These are phyloP conservation scores for Glarea lozoyensis DNA, from an alignment of 495 filamentous ascomycete species.

Conservation along the genomic window DNA sequence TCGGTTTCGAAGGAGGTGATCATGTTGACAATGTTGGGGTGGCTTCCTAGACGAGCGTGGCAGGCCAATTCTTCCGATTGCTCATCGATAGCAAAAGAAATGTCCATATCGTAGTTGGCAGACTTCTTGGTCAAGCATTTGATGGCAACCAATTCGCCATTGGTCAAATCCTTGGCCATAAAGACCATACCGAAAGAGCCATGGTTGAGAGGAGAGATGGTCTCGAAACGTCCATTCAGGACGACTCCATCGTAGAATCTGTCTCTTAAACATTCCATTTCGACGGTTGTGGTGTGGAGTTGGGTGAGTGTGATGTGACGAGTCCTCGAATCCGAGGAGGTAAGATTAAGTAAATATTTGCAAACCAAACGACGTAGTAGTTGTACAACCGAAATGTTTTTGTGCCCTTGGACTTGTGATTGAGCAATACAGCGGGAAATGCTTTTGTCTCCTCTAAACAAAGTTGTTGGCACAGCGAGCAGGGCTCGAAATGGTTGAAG, in stretches of 20 bases:
- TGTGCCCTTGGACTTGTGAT: slow-evolving; percentile 23
- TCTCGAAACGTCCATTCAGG: slow-evolving; percentile 79
- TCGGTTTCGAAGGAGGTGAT: slow-evolving; percentile 88
- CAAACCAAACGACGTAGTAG: slow-evolving; percentile 13
- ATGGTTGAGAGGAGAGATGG: slow-evolving; percentile 90
- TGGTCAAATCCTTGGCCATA: slow-evolving; percentile 70
- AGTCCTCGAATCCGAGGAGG: neutral
- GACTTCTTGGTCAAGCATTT: slow-evolving; percentile 84
- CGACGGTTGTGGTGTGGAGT: too few species aligned
- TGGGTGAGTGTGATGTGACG: neutral
- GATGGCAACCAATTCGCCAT: slow-evolving; percentile 75
- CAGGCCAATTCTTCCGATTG: slow-evolving; percentile 80
- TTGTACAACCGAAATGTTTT: slow-evolving; percentile 21
- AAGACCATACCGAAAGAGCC: slow-evolving; percentile 98
- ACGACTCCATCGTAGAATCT: slow-evolving; percentile 63
- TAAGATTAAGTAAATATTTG: slow-evolving; percentile 3
- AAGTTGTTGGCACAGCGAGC: slow-evolving; percentile 21
- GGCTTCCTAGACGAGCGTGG: slow-evolving; percentile 66
- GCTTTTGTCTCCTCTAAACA: slow-evolving; percentile 26
- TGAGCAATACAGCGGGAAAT: slow-evolving; percentile 22
- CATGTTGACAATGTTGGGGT: slow-evolving; percentile 91
- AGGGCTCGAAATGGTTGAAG: slow-evolving; percentile 8
- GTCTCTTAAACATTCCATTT: slow-evolving; percentile 74
- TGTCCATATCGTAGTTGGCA: slow-evolving; percentile 37
- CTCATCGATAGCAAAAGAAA: slow-evolving; percentile 61